Evolutionary conservation across 2,329 filamentous ascomycete genomes (phyloP).

Genomic region (Achaetomium macrosporum): DNA sequence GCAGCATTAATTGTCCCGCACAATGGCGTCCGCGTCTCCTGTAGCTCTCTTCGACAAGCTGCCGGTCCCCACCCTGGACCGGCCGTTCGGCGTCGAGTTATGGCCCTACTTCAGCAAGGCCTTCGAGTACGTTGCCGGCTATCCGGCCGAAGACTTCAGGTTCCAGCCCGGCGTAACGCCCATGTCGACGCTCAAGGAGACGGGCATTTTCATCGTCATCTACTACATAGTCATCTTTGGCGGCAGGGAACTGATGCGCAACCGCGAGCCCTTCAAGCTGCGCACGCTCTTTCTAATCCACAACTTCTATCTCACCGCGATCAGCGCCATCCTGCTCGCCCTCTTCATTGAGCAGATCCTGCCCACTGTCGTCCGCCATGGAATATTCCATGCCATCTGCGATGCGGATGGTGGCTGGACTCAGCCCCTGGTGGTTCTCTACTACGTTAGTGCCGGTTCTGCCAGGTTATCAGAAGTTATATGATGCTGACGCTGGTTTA

Average conservation of each 20-base stretch:
- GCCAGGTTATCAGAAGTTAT: neutral
- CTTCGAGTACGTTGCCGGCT: slow-evolving; percentile 71
- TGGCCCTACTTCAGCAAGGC: slow-evolving; percentile 94
- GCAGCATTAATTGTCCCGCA: slow-evolving; percentile 12
- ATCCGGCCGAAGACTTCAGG: slow-evolving; percentile 77
- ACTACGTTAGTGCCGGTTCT: slow-evolving; percentile 68
- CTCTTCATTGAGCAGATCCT: slow-evolving; percentile 90
- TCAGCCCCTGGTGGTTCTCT: slow-evolving; percentile 83
- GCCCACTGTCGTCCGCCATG: slow-evolving; percentile 71
- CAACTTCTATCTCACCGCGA: slow-evolving; percentile 87
- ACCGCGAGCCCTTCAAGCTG: slow-evolving; percentile 77
- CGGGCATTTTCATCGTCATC: slow-evolving; percentile 69
- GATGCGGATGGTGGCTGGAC: slow-evolving; percentile 81
- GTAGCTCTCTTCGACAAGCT: slow-evolving; percentile 49
- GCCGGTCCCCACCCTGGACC: slow-evolving; percentile 68
- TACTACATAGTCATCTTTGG: slow-evolving; percentile 96
- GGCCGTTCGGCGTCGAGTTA: slow-evolving; percentile 82
- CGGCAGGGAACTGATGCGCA: slow-evolving; percentile 87
- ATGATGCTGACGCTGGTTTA: slow-evolving; percentile 7
- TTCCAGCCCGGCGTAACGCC: slow-evolving; percentile 78
- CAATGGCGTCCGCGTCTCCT: slow-evolving; percentile 28
- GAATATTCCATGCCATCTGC: slow-evolving; percentile 88
- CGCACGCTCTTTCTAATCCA: slow-evolving; percentile 89
- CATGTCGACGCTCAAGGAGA: slow-evolving; percentile 84
- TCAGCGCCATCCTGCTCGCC: slow-evolving; percentile 72